phyloP scores from a whole-genome alignment of 2,329 filamentous ascomycete genomes.

The Akanthomyces uredinophilus region DNA sequence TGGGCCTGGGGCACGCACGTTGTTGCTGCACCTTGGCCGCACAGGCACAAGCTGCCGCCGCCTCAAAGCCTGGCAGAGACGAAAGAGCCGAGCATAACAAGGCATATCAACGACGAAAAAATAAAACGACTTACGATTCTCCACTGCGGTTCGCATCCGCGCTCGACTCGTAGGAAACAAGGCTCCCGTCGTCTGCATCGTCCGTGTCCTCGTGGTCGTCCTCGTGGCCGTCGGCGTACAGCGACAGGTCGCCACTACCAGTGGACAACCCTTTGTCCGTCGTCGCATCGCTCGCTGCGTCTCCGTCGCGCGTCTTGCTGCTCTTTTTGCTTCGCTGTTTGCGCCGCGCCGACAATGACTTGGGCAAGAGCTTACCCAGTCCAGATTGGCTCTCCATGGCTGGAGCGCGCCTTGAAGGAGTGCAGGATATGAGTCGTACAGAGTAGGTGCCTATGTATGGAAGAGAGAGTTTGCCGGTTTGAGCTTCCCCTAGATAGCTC shows the following conservation, averaged over 20 bases:
- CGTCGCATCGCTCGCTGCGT: background rate
- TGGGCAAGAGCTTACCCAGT: constrained; percentile 49
- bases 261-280: constrained; percentile 16
- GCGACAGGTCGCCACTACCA: constrained; percentile 18
- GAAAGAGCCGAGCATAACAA: constrained; percentile 16
- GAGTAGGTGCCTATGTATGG: too few relatives aligned
- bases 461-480: constrained; percentile 7
- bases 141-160: constrained; percentile 21
- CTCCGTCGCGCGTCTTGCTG: constrained; percentile 33
- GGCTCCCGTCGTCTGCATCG: constrained; percentile 28
- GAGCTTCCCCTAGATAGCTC: constrained; percentile 4
- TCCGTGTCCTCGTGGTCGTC: constrained; percentile 30
- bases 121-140: constrained; percentile 22
- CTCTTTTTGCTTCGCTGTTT: constrained; percentile 41
- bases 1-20: background rate
- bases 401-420: background rate
- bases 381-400: constrained; percentile 24
- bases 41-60: background rate
- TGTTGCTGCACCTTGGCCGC: background rate
- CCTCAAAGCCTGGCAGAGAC: constrained; percentile 13
- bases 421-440: background rate
- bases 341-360: constrained; percentile 44
- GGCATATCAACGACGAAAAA: constrained; percentile 13
- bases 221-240: constrained; percentile 22
- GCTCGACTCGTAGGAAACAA: constrained; percentile 32